Evolutionary conservation across 2,329 filamentous ascomycete species (phyloP).

Genomic region (Aspergillus spinulosporus): DNA sequence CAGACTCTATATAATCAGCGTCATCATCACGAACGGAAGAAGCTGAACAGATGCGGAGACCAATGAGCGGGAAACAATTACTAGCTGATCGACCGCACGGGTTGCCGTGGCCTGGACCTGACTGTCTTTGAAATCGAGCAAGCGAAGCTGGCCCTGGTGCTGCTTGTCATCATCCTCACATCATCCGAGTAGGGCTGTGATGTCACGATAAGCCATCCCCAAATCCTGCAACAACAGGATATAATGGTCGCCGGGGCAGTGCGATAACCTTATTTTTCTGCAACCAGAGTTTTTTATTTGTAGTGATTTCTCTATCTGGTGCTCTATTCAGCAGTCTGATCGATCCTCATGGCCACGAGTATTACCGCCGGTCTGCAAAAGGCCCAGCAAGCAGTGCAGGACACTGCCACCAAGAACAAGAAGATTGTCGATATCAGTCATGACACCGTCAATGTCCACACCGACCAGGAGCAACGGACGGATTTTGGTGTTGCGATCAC

Average conservation of each 20-base stretch:
- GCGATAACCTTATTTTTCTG: not conserved
- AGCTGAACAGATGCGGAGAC: not conserved
- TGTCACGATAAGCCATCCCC: constrained; percentile 2
- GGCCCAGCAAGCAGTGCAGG: constrained; percentile 29
- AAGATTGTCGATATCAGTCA: constrained; percentile 64
- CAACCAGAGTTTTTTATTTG: not conserved
- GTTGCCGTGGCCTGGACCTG: not conserved
- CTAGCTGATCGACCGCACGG: not conserved
- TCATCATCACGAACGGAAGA: not conserved
- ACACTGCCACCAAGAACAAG: constrained; percentile 30
- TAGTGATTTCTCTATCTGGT: not conserved
- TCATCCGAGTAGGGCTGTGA: constrained; percentile 1
- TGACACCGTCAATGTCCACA: constrained; percentile 55
- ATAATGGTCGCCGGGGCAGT: not conserved
- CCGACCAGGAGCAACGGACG: constrained; percentile 65
- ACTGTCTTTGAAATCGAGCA: constrained; percentile 2
- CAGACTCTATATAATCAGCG: not conserved
- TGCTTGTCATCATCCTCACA: constrained; percentile 4
- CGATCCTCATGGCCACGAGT: constrained; percentile 28
- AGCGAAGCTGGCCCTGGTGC: not conserved
- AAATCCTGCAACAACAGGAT: not conserved
- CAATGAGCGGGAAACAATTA: not conserved
- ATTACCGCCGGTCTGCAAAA: constrained; percentile 34
- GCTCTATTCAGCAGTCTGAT: not conserved
- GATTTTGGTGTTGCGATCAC: constrained; percentile 74